phyloP scores from a whole-genome alignment of 2,329 filamentous ascomycete species.

The Diatrype stigma region DNA sequence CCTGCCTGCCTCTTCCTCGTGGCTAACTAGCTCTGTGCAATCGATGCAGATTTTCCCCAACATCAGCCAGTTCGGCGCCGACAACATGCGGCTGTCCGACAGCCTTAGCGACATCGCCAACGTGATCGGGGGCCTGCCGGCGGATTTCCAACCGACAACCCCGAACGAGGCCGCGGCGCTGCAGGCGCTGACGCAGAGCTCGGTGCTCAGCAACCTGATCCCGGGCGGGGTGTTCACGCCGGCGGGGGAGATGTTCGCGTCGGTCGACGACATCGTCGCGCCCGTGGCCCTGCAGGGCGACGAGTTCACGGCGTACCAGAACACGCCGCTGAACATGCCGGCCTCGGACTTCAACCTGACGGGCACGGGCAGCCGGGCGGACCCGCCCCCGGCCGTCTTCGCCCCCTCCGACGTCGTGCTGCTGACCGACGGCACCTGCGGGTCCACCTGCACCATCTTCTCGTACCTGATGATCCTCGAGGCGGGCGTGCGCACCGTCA shows the following conservation, averaged over 20 bases:
- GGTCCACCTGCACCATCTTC: slow-evolving; percentile 52
- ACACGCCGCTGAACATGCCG: slow-evolving; percentile 35
- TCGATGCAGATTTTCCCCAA: slow-evolving; percentile 43
- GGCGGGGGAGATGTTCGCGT: slow-evolving; percentile 24
- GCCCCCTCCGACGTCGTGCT: slow-evolving; percentile 48
- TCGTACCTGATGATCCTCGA: slow-evolving; percentile 49
- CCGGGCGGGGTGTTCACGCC: slow-evolving; percentile 45
- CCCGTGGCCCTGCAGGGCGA: slow-evolving; percentile 38
- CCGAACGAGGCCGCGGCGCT: slow-evolving; percentile 36
- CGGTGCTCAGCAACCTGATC: slow-evolving; percentile 38
- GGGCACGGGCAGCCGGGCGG: slow-evolving; percentile 35
- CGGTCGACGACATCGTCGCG: slow-evolving; percentile 26
- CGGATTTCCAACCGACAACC: slow-evolving; percentile 25
- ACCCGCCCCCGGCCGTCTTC: slow-evolving; percentile 43
- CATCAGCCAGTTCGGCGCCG: slow-evolving; percentile 43
- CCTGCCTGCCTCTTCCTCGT: background rate
- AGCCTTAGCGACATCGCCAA: slow-evolving; percentile 39
- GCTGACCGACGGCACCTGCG: slow-evolving; percentile 51
- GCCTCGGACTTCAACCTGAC: slow-evolving; percentile 36
- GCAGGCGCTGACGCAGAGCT: slow-evolving; percentile 42
- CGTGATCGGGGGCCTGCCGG: slow-evolving; percentile 28
- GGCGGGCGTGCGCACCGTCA: slow-evolving; percentile 43
- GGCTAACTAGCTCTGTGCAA: slow-evolving; percentile 17
- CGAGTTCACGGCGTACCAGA: slow-evolving; percentile 43
- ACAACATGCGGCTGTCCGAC: slow-evolving; percentile 47